phyloP scores from a whole-genome alignment of 2,329 filamentous ascomycete genomes.

The Raffaelea arxii region DNA sequence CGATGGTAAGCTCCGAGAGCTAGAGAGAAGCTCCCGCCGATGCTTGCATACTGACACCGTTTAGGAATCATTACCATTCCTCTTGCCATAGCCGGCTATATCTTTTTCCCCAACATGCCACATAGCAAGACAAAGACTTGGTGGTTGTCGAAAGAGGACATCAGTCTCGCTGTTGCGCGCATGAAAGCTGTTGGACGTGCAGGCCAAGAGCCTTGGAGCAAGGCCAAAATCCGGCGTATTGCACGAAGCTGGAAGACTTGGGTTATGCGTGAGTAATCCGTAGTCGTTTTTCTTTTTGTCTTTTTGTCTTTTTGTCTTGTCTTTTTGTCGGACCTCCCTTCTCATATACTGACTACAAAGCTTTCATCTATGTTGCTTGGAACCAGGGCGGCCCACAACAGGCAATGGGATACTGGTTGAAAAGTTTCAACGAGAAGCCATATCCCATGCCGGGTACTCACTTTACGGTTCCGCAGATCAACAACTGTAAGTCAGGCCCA shows the following conservation, averaged over 20 bases:
- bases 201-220: conserved; percentile 25
- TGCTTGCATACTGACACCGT: background rate
- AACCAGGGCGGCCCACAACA: conserved; percentile 25
- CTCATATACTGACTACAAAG: conserved; percentile 10
- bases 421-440: conserved; percentile 26
- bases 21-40: background rate
- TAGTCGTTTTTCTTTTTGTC: background rate
- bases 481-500: conserved; percentile 19
- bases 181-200: conserved; percentile 26
- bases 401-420: conserved; percentile 32
- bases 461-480: conserved; percentile 24
- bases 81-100: conserved; percentile 39
- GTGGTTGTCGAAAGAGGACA: conserved; percentile 23
- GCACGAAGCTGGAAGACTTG: conserved; percentile 29
- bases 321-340: no score
- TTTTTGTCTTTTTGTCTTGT: no score
- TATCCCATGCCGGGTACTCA: conserved; percentile 22
- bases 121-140: conserved; percentile 25
- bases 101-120: conserved; percentile 40
- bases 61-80: conserved; percentile 24
- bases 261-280: conserved; percentile 20
- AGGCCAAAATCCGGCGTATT: conserved; percentile 22
- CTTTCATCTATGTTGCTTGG: conserved; percentile 26
- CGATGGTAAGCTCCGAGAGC: conserved; percentile 13
- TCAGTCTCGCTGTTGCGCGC: conserved; percentile 22